Evolutionary conservation across 352 stramenopile genomes (phyloP).

Genomic region (Globisporangium polare): DNA sequence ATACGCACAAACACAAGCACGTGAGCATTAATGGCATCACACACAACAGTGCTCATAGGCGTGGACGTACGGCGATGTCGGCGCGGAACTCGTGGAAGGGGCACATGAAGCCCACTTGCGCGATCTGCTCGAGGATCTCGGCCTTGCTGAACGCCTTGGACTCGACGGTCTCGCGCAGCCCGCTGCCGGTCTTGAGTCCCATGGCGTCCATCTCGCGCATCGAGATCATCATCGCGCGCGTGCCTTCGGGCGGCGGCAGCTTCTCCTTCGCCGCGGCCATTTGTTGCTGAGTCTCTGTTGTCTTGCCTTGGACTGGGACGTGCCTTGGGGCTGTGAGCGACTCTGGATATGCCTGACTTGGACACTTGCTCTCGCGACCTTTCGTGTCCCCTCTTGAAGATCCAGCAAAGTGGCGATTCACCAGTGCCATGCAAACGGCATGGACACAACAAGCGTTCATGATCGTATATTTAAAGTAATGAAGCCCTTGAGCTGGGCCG

Average conservation of each 20-base stretch:
- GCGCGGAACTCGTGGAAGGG: slow-evolving; percentile 49
- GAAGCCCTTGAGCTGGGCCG: too few species aligned
- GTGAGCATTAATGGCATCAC: not conserved
- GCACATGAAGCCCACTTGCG: slow-evolving; percentile 78
- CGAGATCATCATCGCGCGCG: slow-evolving; percentile 79
- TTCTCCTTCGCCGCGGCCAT: slow-evolving; percentile 21
- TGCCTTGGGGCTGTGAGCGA: too few species aligned
- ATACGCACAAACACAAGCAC: not conserved
- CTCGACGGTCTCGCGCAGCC: slow-evolving; percentile 66
- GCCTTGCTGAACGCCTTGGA: slow-evolving; percentile 68
- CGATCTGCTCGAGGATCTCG: slow-evolving; percentile 72
- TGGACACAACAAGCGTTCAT: too few species aligned
- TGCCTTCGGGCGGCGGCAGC: slow-evolving; percentile 55
- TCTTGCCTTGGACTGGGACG: too few species aligned
- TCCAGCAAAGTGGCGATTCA: too few species aligned
- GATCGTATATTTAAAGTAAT: too few species aligned
- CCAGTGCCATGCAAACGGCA: too few species aligned
- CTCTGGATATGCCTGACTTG: not conserved
- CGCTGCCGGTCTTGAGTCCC: slow-evolving; percentile 72
- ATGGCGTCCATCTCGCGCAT: slow-evolving; percentile 85
- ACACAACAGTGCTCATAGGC: not conserved
- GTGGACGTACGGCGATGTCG: slow-evolving; percentile 12
- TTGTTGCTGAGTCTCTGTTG: not conserved
- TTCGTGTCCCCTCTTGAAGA: not conserved
- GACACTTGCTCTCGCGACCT: not conserved